Evolutionary conservation across 2,329 filamentous ascomycete genomes (phyloP), one percentile per base, ranked within the genome.

Genomic region (Paraphoma sp.): DNA sequence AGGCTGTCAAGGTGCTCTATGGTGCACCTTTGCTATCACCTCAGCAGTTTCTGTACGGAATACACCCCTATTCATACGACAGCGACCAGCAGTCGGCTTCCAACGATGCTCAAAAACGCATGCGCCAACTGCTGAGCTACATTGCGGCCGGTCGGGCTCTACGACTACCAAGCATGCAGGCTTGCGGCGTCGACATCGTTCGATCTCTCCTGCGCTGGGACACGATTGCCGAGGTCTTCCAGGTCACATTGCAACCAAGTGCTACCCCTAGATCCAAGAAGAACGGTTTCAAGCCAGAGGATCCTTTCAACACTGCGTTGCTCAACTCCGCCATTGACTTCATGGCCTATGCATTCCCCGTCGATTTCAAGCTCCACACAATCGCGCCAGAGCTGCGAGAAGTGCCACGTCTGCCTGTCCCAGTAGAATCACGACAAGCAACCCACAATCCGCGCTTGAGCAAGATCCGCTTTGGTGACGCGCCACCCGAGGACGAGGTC

Each of bases 381-480:
- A 74, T 77, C 50, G 83, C 77, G 7, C 76, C 78, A 36, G 80
- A 82, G 49, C 71, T 81, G 54, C 69, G 77, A 17, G 80, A 83
- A 28, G 77, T 80, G 46, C 82, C 82, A 10, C 74, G 81, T 28
- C 75, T 86, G 4, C 82, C 81, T 2, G 63, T 62, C 18, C 47
- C 78, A 16, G 54, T 68, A n/a, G 69, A 78, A 17, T 66, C 73
- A 54, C 72, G 74, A 23, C 64, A 75, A 6, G 68, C 75, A 10
- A 69, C 71, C 4, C 78, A 79, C 49, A 80, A 86, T 48, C 81
- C 83, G 40, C 84, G 87, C 28, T 78, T 90, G 10, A 84, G 83
- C 58, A 83, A 82, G 59, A 91, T 92, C 50, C 86, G 87, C 57
- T 92, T 92, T 67, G 89, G 89, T n/a, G 88, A 91, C 62, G 78